These are phyloP conservation scores for Plasmopara muralis DNA, from an alignment of 352 stramenopile genomes.

Conservation along the genomic window DNA sequence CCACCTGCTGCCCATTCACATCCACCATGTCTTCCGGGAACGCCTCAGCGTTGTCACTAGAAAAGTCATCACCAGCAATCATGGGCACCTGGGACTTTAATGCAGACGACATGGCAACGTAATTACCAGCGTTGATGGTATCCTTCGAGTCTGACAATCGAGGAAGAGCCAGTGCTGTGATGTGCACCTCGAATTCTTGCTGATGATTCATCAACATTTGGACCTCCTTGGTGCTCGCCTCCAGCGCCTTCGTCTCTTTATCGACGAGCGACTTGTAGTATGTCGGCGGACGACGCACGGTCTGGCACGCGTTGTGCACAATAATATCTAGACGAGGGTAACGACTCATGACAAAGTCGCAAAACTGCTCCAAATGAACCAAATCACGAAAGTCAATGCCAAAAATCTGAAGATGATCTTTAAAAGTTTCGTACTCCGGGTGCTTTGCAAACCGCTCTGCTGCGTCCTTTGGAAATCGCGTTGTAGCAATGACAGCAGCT, in stretches of 20 bases:
- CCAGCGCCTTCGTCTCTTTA: conserved; percentile 70
- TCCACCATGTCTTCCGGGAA: conserved; percentile 85
- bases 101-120: conserved; percentile 59
- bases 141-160: conserved; percentile 16
- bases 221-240: conserved; percentile 42
- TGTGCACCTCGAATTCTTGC: conserved; percentile 61
- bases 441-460: conserved; percentile 87
- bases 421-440: conserved; percentile 90
- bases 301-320: conserved; percentile 98
- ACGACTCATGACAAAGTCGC: conserved; percentile 73
- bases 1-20: conserved; percentile 95
- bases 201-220: conserved; percentile 76
- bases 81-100: conserved; percentile 80
- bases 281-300: conserved; percentile 87
- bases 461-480: conserved; percentile 91
- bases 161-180: conserved; percentile 54
- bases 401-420: conserved; percentile 92
- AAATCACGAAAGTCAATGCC: conserved; percentile 95
- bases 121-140: conserved; percentile 13
- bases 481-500: conserved; percentile 92
- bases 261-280: conserved; percentile 92
- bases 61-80: conserved; percentile 64
- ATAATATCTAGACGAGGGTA: conserved; percentile 93
- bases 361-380: conserved; percentile 93
- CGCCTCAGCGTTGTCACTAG: conserved; percentile 40